Base-by-base conservation (phyloP, 2,329 filamentous ascomycete species). In the Fusarium albosuccineum region DNA sequence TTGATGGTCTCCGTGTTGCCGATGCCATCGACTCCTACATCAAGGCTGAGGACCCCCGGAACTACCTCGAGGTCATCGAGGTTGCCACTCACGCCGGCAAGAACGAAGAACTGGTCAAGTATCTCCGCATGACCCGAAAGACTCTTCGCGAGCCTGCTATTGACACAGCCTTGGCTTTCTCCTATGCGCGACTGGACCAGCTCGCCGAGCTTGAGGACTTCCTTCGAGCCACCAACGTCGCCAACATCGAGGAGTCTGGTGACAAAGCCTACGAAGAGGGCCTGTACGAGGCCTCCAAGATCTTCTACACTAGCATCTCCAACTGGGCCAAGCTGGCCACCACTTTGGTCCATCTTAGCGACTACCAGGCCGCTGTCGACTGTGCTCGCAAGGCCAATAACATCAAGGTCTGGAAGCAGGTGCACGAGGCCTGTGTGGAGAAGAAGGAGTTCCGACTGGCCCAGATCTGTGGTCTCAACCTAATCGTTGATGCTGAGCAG, bases 251-350 rank as follows among this genome's bases (percentile, higher is more conserved):
- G 78, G 92, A 96, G 72, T 98, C 94, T 62, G 96, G 96, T 84
- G 96, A 99, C 86, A 97, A 97, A 85, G 95, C 96, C 22, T 98
- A 97, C 72, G 92, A 90, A 67, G 96, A 99, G 82, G 95, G 95
- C 63, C 90, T 93, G 76, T 95, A 96, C 76, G 92, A 98, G 84
- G 96, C 96, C 42, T 93, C 96, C 69, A 99, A 99, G 88, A 98
- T 99, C 76, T 99, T 98, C 87, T 99, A 90, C 84, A 93, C 89
- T 57, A 98, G 93, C 83, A 97, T 99, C 78, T 99, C 96, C 56
- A 99, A 99, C 87, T 99, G 96, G 96, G 95, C 95, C 57, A 99
- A 99, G 85, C 90, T 99, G 74, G 94, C 96, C 13, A 98, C 96
- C 10, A 99, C 96, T 10, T 88, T 98, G 63, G 96, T 99, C n/a